A percentile compares a stretch with the other conserved stretches of the same genome.
These are phyloP conservation scores for Mortierella sp. DNA, from an alignment of 371 early-diverging fungal genomes.

Conservation along the genomic window DNA sequence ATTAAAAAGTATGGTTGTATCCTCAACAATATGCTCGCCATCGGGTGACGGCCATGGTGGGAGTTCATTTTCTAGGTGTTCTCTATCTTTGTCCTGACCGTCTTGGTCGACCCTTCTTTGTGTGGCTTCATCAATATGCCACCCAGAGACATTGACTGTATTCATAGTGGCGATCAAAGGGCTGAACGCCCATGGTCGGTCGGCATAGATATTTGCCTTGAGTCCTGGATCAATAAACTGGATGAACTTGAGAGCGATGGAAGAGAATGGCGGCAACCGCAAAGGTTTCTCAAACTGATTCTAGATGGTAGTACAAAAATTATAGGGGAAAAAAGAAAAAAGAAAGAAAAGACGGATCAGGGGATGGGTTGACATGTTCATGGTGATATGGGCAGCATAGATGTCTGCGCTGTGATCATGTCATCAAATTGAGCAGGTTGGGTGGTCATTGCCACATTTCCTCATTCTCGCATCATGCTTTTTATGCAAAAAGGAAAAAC, in stretches of 20 bases:
- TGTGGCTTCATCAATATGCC: slow-evolving; percentile 26
- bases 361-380: not conserved
- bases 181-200: slow-evolving; percentile 81
- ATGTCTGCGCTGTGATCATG: not conserved
- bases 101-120: slow-evolving; percentile 13
- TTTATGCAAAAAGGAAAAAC: not conserved
- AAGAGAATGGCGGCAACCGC: slow-evolving; percentile 78
- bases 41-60: slow-evolving; percentile 59
- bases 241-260: slow-evolving; percentile 80
- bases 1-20: slow-evolving; percentile 31
- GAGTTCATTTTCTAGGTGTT: slow-evolving; percentile 31
- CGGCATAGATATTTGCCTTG: slow-evolving; percentile 76
- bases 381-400: not conserved
- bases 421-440: not conserved
- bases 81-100: slow-evolving; percentile 18
- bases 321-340: slow-evolving; percentile 4
- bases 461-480: not conserved
- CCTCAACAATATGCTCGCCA: slow-evolving; percentile 61
- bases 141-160: slow-evolving; percentile 63
- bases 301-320: slow-evolving; percentile 2
- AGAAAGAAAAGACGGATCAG: not conserved
- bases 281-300: slow-evolving; percentile 81
- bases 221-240: slow-evolving; percentile 86
- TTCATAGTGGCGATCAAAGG: slow-evolving; percentile 85
- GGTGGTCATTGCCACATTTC: not conserved